Base-by-base conservation (phyloP, 2,329 filamentous ascomycete genomes). In the Fusarium irregulare region DNA sequence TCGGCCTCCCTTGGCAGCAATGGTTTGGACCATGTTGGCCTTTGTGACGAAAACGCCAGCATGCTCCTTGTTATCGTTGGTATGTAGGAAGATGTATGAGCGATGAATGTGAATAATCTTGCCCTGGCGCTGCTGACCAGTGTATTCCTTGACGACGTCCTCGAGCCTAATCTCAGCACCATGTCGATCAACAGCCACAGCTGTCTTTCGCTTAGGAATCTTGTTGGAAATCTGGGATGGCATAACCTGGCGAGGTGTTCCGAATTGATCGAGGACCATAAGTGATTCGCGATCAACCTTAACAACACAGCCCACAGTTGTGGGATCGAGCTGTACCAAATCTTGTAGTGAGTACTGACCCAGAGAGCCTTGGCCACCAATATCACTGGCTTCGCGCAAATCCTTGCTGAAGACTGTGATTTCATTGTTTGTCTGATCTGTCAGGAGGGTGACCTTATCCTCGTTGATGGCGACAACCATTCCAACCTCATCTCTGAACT, bases 341-440 rank as follows among this genome's bases (percentile, higher is more conserved):
- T 99, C 96, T 74, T 97, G 93, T 34, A 99, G 89, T 73, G 94
- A 92, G 79, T 92, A 98, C 80, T 97, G 93, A 13, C 93, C 93
- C n/a, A 95, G 83, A 32, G 90, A 89, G 28, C 93, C 92, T 76
- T 94, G 91, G 18, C 93, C 94, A 68, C 94, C 94, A 73, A 94
- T 93, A 77, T 98, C 96, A 58, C 93, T 93, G 28, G 96, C 96
- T 80, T 97, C 93, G 72, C 97, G 89, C 65, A 99, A 83, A 82
- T 99, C 96, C 79, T 97, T 98, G 83, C 95, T 98, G 78, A 99
- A 99, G 34, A 99, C 96, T 0, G 94, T 98, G 73, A 99, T 94
- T 78, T 99, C 96, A 55, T 91, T 90, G 80, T 96, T 95, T 65
- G 89, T 96, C 78, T 96, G 93, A 81, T 99, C 96, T 49, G 93